Percentiles rank a stretch among this genome's conserved stretches.
Conservation (phyloP, 208 protist genomes). For the Trypanosomatidae sp. region DNA sequence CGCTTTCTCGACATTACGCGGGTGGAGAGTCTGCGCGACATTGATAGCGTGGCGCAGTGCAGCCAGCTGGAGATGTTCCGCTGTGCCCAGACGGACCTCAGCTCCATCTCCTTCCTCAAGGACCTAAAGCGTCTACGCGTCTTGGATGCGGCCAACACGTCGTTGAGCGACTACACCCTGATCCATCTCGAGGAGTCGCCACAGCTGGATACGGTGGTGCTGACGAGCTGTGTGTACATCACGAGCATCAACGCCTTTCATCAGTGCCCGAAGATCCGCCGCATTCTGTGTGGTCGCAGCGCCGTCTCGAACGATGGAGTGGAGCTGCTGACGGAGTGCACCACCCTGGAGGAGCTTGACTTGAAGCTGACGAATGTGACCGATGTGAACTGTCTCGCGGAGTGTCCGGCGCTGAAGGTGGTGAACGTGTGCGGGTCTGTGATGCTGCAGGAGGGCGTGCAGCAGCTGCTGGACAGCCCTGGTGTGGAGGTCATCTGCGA, state of each 20-base stretch:
- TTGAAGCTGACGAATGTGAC: constrained; percentile 67
- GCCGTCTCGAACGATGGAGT: constrained; percentile 76
- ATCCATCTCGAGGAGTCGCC: constrained; percentile 62
- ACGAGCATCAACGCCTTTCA: constrained; percentile 77
- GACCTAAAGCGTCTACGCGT: constrained; percentile 50
- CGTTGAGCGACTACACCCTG: constrained; percentile 54
- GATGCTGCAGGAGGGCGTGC: constrained; percentile 40
- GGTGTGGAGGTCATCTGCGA: constrained; percentile 70
- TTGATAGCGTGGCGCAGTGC: constrained; percentile 52
- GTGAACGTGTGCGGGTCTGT: constrained; percentile 69
- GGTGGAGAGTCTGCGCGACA: constrained; percentile 39
- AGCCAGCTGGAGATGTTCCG: constrained; percentile 71
- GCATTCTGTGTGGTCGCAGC: constrained; percentile 66
- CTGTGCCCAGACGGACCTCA: constrained; percentile 56
- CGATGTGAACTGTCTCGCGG: constrained; percentile 55
- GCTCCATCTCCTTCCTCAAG: constrained; percentile 65
- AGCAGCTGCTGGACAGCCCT: constrained; percentile 42
- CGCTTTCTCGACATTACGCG: constrained; percentile 78
- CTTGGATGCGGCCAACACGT: constrained; percentile 58
- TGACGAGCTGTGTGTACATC: constrained; percentile 67
- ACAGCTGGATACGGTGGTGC: constrained; percentile 69
- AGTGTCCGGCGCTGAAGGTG: constrained; percentile 51
- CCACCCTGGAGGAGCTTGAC: constrained; percentile 74
- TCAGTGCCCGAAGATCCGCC: constrained; percentile 67
- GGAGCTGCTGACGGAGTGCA: constrained; percentile 49